phyloP scores from a whole-genome alignment of 805 yeast species.

The Ogataea degrootiae region DNA sequence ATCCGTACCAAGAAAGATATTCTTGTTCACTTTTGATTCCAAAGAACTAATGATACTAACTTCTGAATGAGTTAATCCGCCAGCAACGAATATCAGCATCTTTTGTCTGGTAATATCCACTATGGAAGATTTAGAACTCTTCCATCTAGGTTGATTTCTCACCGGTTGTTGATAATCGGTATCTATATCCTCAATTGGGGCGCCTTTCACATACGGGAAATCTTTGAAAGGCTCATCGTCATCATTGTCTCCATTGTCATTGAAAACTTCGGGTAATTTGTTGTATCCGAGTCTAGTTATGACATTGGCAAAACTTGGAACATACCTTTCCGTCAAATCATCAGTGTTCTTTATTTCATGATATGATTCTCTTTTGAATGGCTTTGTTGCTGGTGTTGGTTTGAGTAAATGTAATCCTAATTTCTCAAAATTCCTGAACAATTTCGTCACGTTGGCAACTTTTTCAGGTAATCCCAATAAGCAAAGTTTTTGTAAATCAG shows the following conservation, averaged over 20 bases:
- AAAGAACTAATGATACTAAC: conserved; percentile 70
- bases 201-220: conserved; percentile 42
- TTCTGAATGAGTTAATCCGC: conserved; percentile 86
- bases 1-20: conserved; percentile 79
- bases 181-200: conserved; percentile 24
- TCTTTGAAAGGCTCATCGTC: conserved; percentile 43
- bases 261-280: conserved; percentile 25
- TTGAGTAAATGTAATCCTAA: conserved; percentile 34
- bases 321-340: conserved; percentile 21
- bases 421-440: conserved; percentile 53
- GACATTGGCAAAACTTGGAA: conserved; percentile 26
- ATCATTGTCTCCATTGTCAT: conserved; percentile 7
- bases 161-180: conserved; percentile 11
- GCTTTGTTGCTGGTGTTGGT: conserved; percentile 34
- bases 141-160: conserved; percentile 29
- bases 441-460: conserved; percentile 38
- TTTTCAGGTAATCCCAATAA: conserved; percentile 40
- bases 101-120: conserved; percentile 48
- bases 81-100: conserved; percentile 76
- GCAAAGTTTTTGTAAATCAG: conserved; percentile 68
- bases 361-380: conserved; percentile 43
- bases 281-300: conserved; percentile 22
- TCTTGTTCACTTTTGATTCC: conserved; percentile 56
- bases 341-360: conserved; percentile 41
- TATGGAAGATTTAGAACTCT: conserved; percentile 18